Base-by-base conservation (phyloP, 2,329 filamentous ascomycete genomes). In the Didymella sp. region DNA sequence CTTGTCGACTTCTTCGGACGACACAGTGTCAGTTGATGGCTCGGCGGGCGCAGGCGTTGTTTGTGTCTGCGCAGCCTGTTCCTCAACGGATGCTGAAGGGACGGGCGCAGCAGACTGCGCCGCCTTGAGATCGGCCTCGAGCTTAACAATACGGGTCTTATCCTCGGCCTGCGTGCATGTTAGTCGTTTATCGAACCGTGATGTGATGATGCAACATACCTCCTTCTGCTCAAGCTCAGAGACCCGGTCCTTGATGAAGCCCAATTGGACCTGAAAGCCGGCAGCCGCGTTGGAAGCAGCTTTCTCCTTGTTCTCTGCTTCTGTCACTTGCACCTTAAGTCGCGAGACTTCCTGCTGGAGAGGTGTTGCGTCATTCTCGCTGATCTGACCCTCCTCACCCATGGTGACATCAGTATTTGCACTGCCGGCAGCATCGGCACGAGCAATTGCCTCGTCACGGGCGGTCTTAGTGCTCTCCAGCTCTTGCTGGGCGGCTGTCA, bases 201-300 rank as follows among this genome's bases (percentile, higher is more conserved):
- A 1, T n/a, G 11, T 2, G 2, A 2, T 3, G 3, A 2, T 24
- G 13, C 5, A 47, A 51, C 76, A 69, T 72, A 74, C 75, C 25
- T 80, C 83, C 73, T 88, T 89, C 13, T 81, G 78, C 69, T 92
- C 88, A 43, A 85, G 83, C 63, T 89, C 87, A 3, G 82, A 80
- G 8, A 89, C 85, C 69, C 82, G 85, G 25, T 85, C 80, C 71
- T 89, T 85, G 1, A 87, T 82, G 19, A 78, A 78, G 24, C 85
- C 79, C 17, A 77, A 67, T 53, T 81, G 68, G 5, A 67, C 64
- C 52, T 73, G 67, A 25, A 81, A 63, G 44, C 61, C 61, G 13
- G 75, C 70, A 15, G 76, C 68, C 44, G 74, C 68, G 27, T 71
- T 71, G 15, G 74, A 66, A 49, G 80, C 76, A 38, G 76, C 73